A percentile compares a stretch with the other conserved stretches of the same genome.
Evolutionary conservation across 2,329 filamentous ascomycete genomes (phyloP).

Genomic region (Ascosphaera apis): DNA sequence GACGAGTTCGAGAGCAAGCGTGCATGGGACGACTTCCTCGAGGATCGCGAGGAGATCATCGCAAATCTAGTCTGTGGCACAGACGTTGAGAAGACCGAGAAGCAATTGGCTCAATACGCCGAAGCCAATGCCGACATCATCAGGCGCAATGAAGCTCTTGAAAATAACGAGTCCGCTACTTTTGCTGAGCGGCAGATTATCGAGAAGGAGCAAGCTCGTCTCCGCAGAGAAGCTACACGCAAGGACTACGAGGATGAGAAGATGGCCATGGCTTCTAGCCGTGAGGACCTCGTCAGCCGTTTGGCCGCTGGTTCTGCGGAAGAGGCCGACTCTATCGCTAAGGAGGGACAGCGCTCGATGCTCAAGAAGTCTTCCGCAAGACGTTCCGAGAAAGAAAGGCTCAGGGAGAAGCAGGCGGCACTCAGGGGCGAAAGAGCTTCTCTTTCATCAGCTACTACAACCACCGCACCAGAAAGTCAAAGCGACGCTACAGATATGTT

Average conservation of each 20-base stretch:
- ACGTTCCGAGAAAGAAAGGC: conserved; percentile 30
- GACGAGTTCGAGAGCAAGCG: conserved; percentile 72
- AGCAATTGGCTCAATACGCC: conserved; percentile 44
- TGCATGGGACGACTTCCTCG: conserved; percentile 83
- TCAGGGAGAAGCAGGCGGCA: conserved; percentile 22
- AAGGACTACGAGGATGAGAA: conserved; percentile 50
- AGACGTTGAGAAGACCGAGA: conserved; percentile 40
- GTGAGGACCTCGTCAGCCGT: conserved; percentile 45
- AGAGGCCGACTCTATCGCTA: conserved; percentile 31
- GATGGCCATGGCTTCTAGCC: conserved; percentile 36
- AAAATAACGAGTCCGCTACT: conserved; percentile 23
- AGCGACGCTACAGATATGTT: conserved; percentile 4
- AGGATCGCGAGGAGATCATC: conserved; percentile 73
- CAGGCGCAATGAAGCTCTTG: conserved; percentile 25
- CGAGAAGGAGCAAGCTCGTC: conserved; percentile 42
- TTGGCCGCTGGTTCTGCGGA: conserved; percentile 38
- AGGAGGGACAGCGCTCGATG: conserved; percentile 29
- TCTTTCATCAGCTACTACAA: conserved; percentile 2
- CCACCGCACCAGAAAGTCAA: conserved; percentile 2
- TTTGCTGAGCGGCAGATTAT: conserved; percentile 26
- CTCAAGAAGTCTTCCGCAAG: conserved; percentile 47
- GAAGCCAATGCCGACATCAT: conserved; percentile 43
- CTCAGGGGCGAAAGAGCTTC: conserved; percentile 10
- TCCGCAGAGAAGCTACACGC: conserved; percentile 38
- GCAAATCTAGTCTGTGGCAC: conserved; percentile 61